phyloP scores from a whole-genome alignment of 257 asterid genomes.

The Haberlea rhodopensis region DNA sequence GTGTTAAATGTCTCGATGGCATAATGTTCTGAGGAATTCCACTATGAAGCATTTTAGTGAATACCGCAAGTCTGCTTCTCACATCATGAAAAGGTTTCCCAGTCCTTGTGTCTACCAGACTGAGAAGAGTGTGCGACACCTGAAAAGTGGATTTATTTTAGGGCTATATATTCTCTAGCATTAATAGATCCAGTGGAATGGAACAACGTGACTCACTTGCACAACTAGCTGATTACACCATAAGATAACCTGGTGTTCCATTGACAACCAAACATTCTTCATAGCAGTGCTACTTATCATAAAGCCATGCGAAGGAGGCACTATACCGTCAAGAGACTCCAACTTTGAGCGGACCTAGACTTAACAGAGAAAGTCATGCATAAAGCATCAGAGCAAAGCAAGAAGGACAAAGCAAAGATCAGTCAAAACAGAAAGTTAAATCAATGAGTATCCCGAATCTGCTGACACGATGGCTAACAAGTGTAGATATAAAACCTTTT shows the following conservation, averaged over 20 bases:
- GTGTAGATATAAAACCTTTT: slow-evolving; percentile 19
- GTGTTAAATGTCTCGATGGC: slow-evolving; percentile 46
- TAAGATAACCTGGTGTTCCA: slow-evolving; percentile 98
- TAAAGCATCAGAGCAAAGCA: not conserved
- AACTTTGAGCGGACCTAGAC: slow-evolving; percentile 80
- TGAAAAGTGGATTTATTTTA: slow-evolving; percentile 43
- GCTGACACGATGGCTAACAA: slow-evolving; percentile 10
- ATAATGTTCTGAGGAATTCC: slow-evolving; percentile 72
- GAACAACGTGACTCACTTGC: slow-evolving; percentile 58
- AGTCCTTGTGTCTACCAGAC: slow-evolving; percentile 70
- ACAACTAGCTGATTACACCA: slow-evolving; percentile 86
- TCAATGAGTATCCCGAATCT: slow-evolving; percentile 16
- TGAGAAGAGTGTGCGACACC: slow-evolving; percentile 97
- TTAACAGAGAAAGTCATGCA: slow-evolving; percentile 11
- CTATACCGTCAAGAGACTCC: slow-evolving; percentile 89
- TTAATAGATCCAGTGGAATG: slow-evolving; percentile 21
- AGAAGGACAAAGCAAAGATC: not conserved
- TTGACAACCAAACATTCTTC: slow-evolving; percentile 93
- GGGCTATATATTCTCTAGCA: slow-evolving; percentile 21
- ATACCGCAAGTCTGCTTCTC: slow-evolving; percentile 65
- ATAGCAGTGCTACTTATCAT: slow-evolving; percentile 79
- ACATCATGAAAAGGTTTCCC: slow-evolving; percentile 68
- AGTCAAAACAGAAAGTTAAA: slow-evolving; percentile 3
- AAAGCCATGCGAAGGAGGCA: slow-evolving; percentile 92
- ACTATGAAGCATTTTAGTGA: slow-evolving; percentile 83